Conservation (phyloP, 176 grass and related monocot species). For the Melocanna baccifera region DNA sequence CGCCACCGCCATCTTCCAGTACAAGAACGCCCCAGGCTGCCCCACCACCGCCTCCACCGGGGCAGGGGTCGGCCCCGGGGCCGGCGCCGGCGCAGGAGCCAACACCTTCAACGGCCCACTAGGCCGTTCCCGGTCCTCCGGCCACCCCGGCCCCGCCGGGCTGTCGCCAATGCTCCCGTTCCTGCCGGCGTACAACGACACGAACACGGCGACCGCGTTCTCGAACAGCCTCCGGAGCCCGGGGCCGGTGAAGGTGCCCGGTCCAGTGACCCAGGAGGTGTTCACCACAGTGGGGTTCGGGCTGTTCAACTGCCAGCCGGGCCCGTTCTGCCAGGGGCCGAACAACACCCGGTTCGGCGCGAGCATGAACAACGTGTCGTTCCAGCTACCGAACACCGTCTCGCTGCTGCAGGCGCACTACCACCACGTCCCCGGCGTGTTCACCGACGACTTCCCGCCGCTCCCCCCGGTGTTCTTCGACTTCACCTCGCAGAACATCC, state of each 20-base stretch:
- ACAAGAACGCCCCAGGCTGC: conserved; percentile 41
- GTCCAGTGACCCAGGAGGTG: conserved; percentile 61
- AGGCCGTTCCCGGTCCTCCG: background rate
- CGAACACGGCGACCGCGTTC: conserved; percentile 53
- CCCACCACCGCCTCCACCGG: background rate
- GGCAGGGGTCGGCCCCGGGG: no score
- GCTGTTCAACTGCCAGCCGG: conserved; percentile 50
- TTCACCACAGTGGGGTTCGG: conserved; percentile 70
- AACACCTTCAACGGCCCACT: conserved; percentile 25
- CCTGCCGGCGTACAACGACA: conserved; percentile 74
- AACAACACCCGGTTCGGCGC: conserved; percentile 66
- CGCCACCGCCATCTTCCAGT: conserved; percentile 77
- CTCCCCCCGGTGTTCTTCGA: conserved; percentile 68
- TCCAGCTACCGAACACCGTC: conserved; percentile 55
- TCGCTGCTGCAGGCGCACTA: conserved; percentile 67
- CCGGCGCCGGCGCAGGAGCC: conserved; percentile 18
- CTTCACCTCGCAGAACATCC: conserved; percentile 68
- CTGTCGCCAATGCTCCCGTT: conserved; percentile 52
- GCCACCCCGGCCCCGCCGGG: conserved; percentile 14
- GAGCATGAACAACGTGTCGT: conserved; percentile 95
- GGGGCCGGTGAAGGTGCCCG: conserved; percentile 51
- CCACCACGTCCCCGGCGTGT: conserved; percentile 61
- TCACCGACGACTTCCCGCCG: conserved; percentile 72
- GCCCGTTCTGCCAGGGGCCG: conserved; percentile 59
- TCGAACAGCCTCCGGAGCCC: conserved; percentile 59